Evolutionary conservation across 108 stramenopile genomes (phyloP).

Genomic region (Fragilaria crotonensis): DNA sequence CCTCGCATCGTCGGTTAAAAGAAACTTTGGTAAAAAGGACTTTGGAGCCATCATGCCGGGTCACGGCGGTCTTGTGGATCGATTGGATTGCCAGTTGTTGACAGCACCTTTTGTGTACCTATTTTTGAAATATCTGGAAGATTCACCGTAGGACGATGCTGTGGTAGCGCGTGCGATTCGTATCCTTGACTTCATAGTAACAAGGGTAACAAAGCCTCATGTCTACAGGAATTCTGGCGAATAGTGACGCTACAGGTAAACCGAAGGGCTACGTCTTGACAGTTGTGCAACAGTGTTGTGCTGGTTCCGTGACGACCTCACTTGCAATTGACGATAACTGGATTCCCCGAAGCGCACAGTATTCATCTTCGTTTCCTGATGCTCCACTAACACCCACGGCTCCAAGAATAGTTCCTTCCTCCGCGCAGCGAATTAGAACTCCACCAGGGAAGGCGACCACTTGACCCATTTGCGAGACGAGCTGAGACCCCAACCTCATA

Average conservation of each 20-base stretch:
- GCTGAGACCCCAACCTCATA: background rate
- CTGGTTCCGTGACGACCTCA: background rate
- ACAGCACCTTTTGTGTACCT: constrained; percentile 88
- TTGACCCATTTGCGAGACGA: background rate
- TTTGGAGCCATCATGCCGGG: constrained; percentile 89
- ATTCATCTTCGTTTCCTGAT: constrained; percentile 25
- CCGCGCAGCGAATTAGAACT: background rate
- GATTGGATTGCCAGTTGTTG: constrained; percentile 94
- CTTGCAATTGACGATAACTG: background rate
- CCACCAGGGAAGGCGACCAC: constrained; percentile 6
- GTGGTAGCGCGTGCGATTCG: no score
- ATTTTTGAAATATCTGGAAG: constrained; percentile 4
- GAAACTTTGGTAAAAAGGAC: constrained; percentile 91
- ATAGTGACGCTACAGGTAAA: no score
- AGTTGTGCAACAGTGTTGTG: no score
- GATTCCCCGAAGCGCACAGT: constrained; percentile 6
- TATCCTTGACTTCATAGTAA: no score
- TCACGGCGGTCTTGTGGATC: constrained; percentile 93
- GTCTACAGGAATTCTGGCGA: no score
- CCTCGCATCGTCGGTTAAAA: constrained; percentile 89
- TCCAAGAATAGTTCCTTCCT: constrained; percentile 12
- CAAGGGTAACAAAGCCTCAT: no score
- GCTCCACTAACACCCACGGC: constrained; percentile 26
- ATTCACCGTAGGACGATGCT: no score
- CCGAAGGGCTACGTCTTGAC: no score